Evolutionary conservation across 2,329 filamentous ascomycete species (phyloP).

Genomic region (Teratosphaeriaceae sp.): DNA sequence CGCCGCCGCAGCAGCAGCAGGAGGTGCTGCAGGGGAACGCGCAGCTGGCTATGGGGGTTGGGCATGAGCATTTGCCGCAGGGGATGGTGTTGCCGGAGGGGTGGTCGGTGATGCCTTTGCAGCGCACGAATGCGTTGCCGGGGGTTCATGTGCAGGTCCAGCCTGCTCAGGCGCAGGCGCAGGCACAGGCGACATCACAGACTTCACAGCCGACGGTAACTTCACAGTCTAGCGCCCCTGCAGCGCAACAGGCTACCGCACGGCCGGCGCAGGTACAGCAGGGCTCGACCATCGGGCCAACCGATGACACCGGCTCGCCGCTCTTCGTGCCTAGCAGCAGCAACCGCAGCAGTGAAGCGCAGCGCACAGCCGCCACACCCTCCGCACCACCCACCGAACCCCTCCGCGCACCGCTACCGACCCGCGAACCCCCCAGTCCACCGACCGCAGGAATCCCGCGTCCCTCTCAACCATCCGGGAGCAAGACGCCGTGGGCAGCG

Average conservation of each 20-base stretch:
- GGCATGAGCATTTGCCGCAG: slow-evolving; percentile 42
- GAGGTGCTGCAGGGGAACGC: slow-evolving; percentile 18
- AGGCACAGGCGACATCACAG: too few species aligned
- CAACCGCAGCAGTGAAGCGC: neutral
- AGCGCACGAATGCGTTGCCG: slow-evolving; percentile 22
- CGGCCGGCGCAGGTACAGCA: neutral
- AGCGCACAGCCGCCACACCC: neutral
- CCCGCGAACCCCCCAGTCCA: too few species aligned
- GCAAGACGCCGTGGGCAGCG: slow-evolving; percentile 12
- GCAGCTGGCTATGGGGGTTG: slow-evolving; percentile 31
- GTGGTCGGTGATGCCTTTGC: slow-evolving; percentile 44
- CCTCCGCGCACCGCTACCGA: slow-evolving; percentile 1
- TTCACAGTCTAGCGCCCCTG: too few species aligned
- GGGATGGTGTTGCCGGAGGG: slow-evolving; percentile 48
- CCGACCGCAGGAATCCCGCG: neutral
- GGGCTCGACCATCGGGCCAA: slow-evolving; percentile 13
- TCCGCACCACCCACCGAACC: slow-evolving; percentile 3
- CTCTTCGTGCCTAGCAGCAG: slow-evolving; percentile 19
- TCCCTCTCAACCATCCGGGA: slow-evolving; percentile 1
- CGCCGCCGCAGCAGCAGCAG: slow-evolving; percentile 2
- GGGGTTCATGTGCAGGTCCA: slow-evolving; percentile 2
- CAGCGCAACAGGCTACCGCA: neutral
- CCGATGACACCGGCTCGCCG: slow-evolving; percentile 23
- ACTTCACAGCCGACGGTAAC: too few species aligned
- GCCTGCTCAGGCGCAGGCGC: neutral